phyloP scores from a whole-genome alignment of 345 rosid species.

The Salix purpurea region DNA sequence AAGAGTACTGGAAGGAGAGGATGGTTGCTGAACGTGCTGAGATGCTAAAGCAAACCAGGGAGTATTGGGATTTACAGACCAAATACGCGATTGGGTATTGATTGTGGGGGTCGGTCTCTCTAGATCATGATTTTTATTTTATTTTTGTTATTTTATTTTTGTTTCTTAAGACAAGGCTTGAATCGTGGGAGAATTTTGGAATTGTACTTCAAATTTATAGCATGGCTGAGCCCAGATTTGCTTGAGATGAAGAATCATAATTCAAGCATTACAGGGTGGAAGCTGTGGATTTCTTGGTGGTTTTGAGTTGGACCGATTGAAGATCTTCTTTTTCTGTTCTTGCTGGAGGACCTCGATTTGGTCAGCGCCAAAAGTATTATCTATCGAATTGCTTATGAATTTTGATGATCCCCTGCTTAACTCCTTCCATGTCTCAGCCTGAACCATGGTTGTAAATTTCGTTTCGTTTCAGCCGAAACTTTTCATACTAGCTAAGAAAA shows the following conservation, averaged over 20 bases:
- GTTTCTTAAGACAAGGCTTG: background rate
- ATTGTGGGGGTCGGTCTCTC: conserved; percentile 1
- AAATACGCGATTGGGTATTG: conserved; percentile 54
- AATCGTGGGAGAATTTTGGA: background rate
- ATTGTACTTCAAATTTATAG: background rate
- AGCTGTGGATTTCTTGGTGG: background rate
- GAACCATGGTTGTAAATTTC: background rate
- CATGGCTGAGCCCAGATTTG: background rate
- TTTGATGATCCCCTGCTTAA: background rate
- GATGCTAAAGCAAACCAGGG: conserved; percentile 66
- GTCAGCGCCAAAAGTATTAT: background rate
- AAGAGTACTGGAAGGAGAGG: conserved; percentile 73
- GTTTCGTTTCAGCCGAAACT: no score
- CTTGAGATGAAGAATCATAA: background rate
- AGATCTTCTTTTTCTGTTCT: background rate
- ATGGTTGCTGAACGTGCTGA: conserved; percentile 49
- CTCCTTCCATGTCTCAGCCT: background rate
- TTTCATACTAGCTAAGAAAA: no score
- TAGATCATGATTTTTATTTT: background rate
- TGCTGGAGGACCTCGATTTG: background rate
- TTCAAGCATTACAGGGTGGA: background rate
- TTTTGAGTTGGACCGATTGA: background rate
- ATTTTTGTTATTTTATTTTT: no score
- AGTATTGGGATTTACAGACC: conserved; percentile 70
- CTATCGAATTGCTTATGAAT: background rate